These are phyloP conservation scores for Trichoderma endophyticum DNA, from an alignment of 2,329 filamentous ascomycete species.

Conservation along the genomic window DNA sequence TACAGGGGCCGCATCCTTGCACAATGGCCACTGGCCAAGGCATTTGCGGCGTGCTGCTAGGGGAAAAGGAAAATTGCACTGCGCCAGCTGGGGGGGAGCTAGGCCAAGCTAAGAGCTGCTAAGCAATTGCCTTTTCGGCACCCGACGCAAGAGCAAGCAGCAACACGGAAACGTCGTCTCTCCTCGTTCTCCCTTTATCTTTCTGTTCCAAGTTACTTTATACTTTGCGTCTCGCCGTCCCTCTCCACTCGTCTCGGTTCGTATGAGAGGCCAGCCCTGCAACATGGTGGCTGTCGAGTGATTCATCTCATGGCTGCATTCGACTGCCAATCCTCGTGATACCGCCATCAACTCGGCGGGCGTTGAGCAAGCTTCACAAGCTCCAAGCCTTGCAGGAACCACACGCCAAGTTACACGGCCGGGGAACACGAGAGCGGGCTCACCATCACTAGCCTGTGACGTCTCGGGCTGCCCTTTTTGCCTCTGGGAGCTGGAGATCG, in stretches of 20 bases:
- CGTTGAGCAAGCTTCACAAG: constrained; percentile 17
- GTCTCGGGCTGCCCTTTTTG: not conserved
- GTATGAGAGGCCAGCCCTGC: not conserved
- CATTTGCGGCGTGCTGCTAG: constrained; percentile 2
- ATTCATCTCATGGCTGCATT: constrained; percentile 13
- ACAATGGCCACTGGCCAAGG: not conserved
- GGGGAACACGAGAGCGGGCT: constrained; percentile 11
- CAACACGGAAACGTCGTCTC: constrained; percentile 10
- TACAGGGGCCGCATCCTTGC: constrained; percentile 15
- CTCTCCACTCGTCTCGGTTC: not conserved
- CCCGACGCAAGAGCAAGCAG: constrained; percentile 7
- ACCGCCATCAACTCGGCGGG: constrained; percentile 14
- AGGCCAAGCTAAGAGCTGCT: constrained; percentile 8
- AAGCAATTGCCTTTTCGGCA: constrained; percentile 18
- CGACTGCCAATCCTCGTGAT: constrained; percentile 18
- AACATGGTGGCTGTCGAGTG: constrained; percentile 4
- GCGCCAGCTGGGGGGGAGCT: not conserved
- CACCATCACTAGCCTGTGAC: constrained; percentile 13
- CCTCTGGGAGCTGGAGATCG: not conserved
- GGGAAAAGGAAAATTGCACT: constrained; percentile 12
- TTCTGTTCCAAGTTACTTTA: not conserved
- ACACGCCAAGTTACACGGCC: constrained; percentile 3
- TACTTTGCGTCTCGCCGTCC: not conserved
- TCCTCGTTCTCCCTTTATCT: not conserved
- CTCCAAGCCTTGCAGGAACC: constrained; percentile 15